These are phyloP conservation scores for Penicillium brasilianum DNA, from an alignment of 2,329 filamentous ascomycete genomes.

Conservation along the genomic window DNA sequence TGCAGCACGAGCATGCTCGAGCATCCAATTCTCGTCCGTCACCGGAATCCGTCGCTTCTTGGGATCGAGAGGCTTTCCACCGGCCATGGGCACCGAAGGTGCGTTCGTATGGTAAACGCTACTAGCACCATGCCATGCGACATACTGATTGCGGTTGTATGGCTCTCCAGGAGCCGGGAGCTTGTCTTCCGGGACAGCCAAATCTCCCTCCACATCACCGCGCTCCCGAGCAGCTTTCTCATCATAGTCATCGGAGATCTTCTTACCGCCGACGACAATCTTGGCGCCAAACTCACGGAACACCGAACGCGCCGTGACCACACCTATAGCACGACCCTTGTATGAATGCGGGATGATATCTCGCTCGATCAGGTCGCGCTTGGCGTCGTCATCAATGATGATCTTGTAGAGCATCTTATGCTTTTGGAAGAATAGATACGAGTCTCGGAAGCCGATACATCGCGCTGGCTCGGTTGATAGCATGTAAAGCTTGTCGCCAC, in stretches of 20 bases:
- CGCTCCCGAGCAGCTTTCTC: conserved; percentile 74
- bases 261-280: conserved; percentile 89
- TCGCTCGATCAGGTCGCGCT: conserved; percentile 92
- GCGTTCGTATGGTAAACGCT: conserved; percentile 88
- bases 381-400: conserved; percentile 96
- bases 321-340: conserved; percentile 95
- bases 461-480: conserved; percentile 95
- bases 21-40: conserved; percentile 94
- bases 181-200: conserved; percentile 87
- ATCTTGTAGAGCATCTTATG: conserved; percentile 97
- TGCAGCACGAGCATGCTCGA: conserved; percentile 89
- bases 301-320: conserved; percentile 93
- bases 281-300: conserved; percentile 95
- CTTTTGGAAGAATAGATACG: conserved; percentile 98
- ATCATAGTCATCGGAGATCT: conserved; percentile 88
- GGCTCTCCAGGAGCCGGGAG: conserved; percentile 75
- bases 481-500: conserved; percentile 92
- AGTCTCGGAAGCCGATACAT: conserved; percentile 96
- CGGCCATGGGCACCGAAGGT: conserved; percentile 75
- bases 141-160: conserved; percentile 99
- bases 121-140: conserved; percentile 97
- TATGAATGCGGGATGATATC: conserved; percentile 97
- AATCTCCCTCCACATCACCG: conserved; percentile 82
- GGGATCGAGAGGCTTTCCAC: conserved; percentile 72
- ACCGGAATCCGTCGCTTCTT: conserved; percentile 88